Conservation (phyloP, 2,329 filamentous ascomycete species). For the Fusarium algeriense region DNA sequence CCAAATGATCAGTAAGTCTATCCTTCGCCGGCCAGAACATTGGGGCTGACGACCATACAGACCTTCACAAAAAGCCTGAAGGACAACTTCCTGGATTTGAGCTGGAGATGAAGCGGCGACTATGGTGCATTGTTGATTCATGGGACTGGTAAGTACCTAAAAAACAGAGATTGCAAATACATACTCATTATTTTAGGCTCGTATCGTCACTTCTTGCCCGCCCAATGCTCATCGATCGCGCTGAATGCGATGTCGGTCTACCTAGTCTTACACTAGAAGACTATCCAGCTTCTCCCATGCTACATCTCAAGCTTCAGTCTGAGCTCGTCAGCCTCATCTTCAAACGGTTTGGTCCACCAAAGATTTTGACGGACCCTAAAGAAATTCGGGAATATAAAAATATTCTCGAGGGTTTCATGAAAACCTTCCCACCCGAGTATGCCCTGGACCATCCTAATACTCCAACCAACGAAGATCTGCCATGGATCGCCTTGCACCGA, state of each 20-base stretch:
- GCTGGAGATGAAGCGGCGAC: conserved; percentile 22
- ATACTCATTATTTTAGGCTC: conserved; percentile 1
- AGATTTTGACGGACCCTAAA: not conserved
- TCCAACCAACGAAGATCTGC: not conserved
- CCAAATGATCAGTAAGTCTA: conserved; percentile 20
- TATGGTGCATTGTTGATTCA: conserved; percentile 28
- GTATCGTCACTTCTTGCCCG: conserved; percentile 14
- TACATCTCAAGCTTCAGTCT: conserved; percentile 27
- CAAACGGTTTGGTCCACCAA: conserved; percentile 18
- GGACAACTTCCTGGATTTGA: conserved; percentile 13
- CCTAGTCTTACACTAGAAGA: conserved; percentile 16
- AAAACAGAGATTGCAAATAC: accelerated
- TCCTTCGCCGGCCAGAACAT: accelerated
- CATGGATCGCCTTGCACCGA: conserved; percentile 24
- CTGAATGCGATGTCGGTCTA: conserved; percentile 22
- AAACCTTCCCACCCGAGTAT: conserved; percentile 16
- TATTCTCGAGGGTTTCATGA: conserved; percentile 20
- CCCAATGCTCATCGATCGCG: conserved; percentile 25
- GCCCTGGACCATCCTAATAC: conserved; percentile 24
- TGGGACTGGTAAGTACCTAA: conserved; percentile 18
- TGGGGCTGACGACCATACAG: not conserved
- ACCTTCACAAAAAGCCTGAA: conserved; percentile 17
- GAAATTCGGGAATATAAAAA: conserved; percentile 18
- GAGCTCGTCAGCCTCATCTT: conserved; percentile 26
- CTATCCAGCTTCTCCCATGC: conserved; percentile 24